Percentiles rank a stretch among this genome's conserved stretches.
Conservation (phyloP, 768 basidiomycete species). For the Gymnopilus junonius region DNA sequence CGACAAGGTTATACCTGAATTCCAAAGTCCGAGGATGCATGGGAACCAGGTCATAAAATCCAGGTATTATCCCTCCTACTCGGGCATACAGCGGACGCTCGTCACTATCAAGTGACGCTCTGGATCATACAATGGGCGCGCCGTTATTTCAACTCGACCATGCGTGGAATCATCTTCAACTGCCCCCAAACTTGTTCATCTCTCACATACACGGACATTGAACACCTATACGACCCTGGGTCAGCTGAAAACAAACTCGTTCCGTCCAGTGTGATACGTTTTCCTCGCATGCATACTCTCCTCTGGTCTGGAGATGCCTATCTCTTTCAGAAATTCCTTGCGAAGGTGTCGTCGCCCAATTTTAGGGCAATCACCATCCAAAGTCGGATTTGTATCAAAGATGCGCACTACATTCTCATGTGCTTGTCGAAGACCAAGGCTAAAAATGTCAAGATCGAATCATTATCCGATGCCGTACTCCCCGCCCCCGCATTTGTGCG, state of each 20-base stretch:
- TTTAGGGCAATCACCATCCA: not conserved
- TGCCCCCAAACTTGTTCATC: not conserved
- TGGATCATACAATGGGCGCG: not conserved
- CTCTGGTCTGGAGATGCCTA: not conserved
- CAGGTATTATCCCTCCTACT: too few species aligned
- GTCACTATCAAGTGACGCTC: not conserved
- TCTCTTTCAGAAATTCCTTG: not conserved
- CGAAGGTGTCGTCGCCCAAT: not conserved
- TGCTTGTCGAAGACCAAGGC: not conserved
- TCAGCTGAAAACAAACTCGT: not conserved
- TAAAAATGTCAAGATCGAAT: not conserved
- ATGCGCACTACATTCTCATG: not conserved
- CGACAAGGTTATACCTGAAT: too few species aligned
- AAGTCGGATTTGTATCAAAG: not conserved
- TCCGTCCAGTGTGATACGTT: too few species aligned
- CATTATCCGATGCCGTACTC: not conserved
- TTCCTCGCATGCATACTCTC: not conserved
- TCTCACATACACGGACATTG: not conserved
- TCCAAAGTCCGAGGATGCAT: too few species aligned
- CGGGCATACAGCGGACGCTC: not conserved
- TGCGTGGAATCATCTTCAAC: too few species aligned
- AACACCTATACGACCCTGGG: not conserved
- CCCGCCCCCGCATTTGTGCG: too few species aligned
- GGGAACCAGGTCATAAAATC: too few species aligned
- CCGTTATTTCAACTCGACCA: too few species aligned